Base-by-base conservation (phyloP, 2,329 filamentous ascomycete genomes). In the Colletotrichum magnum region DNA sequence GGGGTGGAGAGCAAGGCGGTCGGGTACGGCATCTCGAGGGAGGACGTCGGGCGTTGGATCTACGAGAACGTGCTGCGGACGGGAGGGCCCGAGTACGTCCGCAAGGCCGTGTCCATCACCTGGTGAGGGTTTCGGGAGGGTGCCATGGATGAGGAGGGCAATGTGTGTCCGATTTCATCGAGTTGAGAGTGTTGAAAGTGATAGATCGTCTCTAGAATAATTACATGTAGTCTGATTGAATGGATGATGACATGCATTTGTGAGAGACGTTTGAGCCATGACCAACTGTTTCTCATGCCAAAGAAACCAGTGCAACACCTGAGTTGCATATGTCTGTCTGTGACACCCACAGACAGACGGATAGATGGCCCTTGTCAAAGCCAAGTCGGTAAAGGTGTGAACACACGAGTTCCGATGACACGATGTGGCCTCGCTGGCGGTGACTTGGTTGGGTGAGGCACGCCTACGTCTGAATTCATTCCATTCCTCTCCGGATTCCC, bases 31-130 rank as follows among this genome's bases (percentile, higher is more conserved):
- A 85, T 88, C 54, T 81, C 79, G 7, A 74, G 84, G 43, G 82
- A 83, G 68, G 85, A 87, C 68, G 79, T 82, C 3, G 85, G 86
- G 0, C 76, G 73, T 64, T 88, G 85, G 83, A 77, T 86, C 9
- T 84, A 80, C 26, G 75, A 84, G 57, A 80, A 83, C 16, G 50
- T 82, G 28, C 47, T 85, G 4, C 10, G 74, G 32, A 64, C 66
- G 15, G 72, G 63, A 28, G 71, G 72, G 1, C 50, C 52, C 3
- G 73, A 69, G 43, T 84, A 80, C 50, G 15, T 73, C 18, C 73
- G 77, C 24, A 85, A 82, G 76, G 77, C 79, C 61, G 78, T 74
- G 0, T 77, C 73, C 1, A 73, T 84, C 32, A 82, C 81, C 0
- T 82, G 79, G 65, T 82, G 15, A 41, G 36, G 56, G 32, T 36